phyloP scores from a whole-genome alignment of 2,329 filamentous ascomycete genomes.

The Aspergillus fischeri region DNA sequence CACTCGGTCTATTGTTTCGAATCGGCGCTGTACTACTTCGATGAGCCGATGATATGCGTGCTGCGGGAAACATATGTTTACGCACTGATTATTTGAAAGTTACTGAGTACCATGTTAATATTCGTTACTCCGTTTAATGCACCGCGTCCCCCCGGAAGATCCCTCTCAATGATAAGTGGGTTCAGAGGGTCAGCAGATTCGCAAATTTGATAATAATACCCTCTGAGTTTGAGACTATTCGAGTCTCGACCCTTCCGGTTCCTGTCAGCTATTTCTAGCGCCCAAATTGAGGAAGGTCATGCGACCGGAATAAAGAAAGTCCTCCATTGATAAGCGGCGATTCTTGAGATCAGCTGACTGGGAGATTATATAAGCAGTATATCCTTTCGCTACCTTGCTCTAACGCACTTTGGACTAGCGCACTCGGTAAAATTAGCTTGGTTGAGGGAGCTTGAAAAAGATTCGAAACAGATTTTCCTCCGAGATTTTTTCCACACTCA shows the following conservation, averaged over 20 bases:
- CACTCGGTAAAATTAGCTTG: slow-evolving; percentile 27
- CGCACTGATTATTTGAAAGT: background rate
- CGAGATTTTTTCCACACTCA: slow-evolving; percentile 16
- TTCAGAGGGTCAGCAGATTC: slow-evolving; percentile 18
- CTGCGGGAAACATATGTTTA: background rate
- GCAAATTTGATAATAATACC: slow-evolving; percentile 10
- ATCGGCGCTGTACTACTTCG: background rate
- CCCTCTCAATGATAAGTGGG: slow-evolving; percentile 9
- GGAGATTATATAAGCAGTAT: background rate
- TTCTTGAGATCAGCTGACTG: background rate
- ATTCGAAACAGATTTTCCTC: slow-evolving; percentile 19
- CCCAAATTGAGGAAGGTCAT: background rate
- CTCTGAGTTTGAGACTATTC: slow-evolving; percentile 2
- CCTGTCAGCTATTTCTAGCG: background rate
- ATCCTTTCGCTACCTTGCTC: background rate
- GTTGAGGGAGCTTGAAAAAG: slow-evolving; percentile 30
- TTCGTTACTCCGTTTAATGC: too few species aligned
- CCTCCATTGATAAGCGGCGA: background rate
- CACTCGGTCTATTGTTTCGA: background rate
- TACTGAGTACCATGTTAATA: background rate
- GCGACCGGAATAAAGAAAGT: slow-evolving; percentile 1
- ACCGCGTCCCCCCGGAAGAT: background rate
- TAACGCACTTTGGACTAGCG: slow-evolving; percentile 9
- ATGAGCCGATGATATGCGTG: background rate
- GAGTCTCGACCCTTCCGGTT: slow-evolving; percentile 1